Conservation (phyloP, 1,284 basidiomycete genomes). For the Lentinula novae-zelandiae region DNA sequence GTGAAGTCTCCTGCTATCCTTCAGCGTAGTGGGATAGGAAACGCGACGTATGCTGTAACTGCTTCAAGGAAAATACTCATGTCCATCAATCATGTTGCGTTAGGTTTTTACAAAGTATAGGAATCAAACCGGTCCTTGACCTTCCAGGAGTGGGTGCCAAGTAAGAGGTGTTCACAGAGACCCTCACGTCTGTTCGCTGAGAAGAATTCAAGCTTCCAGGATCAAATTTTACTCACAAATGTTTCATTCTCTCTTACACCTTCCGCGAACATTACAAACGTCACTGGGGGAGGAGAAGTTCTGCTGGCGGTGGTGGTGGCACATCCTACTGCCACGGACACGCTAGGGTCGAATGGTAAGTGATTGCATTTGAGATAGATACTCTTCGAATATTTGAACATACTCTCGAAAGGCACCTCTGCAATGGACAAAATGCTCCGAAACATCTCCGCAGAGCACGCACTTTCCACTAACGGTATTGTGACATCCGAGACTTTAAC, state of each 20-base stretch:
- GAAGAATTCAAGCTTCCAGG: not conserved
- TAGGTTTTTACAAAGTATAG: slow-evolving; percentile 7
- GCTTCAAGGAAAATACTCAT: not conserved
- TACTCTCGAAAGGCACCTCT: not conserved
- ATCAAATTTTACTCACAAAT: slow-evolving; percentile 5
- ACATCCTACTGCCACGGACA: slow-evolving; percentile 2
- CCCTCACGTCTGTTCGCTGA: not conserved
- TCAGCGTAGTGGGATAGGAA: slow-evolving; percentile 10
- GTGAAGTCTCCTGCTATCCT: slow-evolving; percentile 7
- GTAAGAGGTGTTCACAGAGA: not conserved
- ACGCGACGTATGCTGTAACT: not conserved
- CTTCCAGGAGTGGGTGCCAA: slow-evolving; percentile 14
- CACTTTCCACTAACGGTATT: not conserved
- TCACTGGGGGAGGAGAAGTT: not conserved
- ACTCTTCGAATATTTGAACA: not conserved
- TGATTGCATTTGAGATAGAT: not conserved
- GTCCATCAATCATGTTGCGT: no score
- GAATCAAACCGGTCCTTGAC: slow-evolving; percentile 8
- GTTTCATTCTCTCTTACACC: slow-evolving; percentile 1
- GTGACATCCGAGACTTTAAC: not conserved
- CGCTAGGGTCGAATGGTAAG: not conserved
- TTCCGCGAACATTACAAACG: slow-evolving; percentile 1
- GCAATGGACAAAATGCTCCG: not conserved
- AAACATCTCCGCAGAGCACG: not conserved
- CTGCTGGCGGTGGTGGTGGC: not conserved